Percentiles rank a stretch among this genome's conserved stretches.
These are phyloP conservation scores for Dinochytrium kinnereticum DNA, from an alignment of 371 early-diverging fungal genomes.

Conservation along the genomic window DNA sequence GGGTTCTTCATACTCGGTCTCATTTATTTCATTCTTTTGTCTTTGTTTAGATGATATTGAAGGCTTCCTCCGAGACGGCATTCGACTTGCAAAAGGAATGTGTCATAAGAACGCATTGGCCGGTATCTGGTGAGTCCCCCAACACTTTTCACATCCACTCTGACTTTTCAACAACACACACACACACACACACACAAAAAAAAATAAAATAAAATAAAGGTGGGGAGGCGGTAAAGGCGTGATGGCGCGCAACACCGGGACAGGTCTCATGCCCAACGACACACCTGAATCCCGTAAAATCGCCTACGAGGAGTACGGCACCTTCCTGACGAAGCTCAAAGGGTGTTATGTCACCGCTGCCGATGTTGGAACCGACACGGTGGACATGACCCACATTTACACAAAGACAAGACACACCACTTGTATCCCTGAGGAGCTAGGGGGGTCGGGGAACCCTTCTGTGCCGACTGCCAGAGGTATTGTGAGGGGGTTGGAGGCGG, in stretches of 20 bases:
- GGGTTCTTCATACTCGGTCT: no score
- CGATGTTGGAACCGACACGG: conserved; percentile 43
- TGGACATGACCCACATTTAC: conserved; percentile 42
- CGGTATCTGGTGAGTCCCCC: conserved; percentile 23
- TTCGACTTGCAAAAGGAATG: conserved; percentile 39
- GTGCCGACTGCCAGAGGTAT: conserved; percentile 50
- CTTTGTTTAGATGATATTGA: conserved; percentile 3
- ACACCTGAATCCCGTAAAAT: conserved; percentile 20
- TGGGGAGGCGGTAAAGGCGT: conserved; percentile 57
- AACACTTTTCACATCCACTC: neutral
- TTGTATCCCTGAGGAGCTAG: conserved; percentile 42
- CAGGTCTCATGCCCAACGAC: conserved; percentile 32
- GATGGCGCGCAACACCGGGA: conserved; percentile 48
- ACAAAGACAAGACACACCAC: conserved; percentile 46
- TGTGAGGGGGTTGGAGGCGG: conserved; percentile 45
- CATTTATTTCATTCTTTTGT: no score
- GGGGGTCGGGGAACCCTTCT: conserved; percentile 49
- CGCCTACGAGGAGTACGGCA: conserved; percentile 51
- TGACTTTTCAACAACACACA: neutral
- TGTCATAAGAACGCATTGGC: conserved; percentile 47
- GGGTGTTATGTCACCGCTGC: conserved; percentile 51
- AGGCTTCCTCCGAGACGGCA: conserved; percentile 8
- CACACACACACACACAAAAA: no score
- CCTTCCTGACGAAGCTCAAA: conserved; percentile 40
- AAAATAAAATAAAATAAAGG: no score